These are phyloP conservation scores for Gossypium mustelinum DNA, from an alignment of 345 rosid genomes.

Conservation along the genomic window DNA sequence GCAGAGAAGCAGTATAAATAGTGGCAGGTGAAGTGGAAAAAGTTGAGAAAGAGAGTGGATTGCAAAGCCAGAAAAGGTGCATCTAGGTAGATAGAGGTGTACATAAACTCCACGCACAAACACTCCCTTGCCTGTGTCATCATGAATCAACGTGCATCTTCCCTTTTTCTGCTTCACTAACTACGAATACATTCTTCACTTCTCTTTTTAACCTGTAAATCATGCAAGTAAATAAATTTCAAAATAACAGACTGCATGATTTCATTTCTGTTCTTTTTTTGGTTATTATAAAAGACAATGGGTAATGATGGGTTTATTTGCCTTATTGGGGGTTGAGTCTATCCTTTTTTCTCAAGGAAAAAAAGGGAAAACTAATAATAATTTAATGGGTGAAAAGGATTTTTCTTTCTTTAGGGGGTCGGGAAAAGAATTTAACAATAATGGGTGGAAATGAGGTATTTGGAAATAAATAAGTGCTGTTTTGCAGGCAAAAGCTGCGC, in stretches of 20 bases:
- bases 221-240: background rate
- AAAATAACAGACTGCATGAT: background rate
- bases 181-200: background rate
- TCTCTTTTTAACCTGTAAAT: background rate
- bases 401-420: background rate
- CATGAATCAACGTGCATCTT: slow-evolving; percentile 36
- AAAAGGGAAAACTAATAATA: background rate
- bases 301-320: background rate
- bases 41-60: background rate
- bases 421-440: background rate
- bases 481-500: slow-evolving; percentile 34
- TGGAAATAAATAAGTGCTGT: background rate
- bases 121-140: slow-evolving; percentile 14
- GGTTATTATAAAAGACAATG: background rate
- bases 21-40: slow-evolving; percentile 1
- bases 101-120: slow-evolving; percentile 18
- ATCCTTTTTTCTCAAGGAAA: background rate
- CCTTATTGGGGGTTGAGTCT: background rate
- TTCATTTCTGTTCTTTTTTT: background rate
- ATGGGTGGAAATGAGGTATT: background rate
- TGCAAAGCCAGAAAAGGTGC: slow-evolving; percentile 13
- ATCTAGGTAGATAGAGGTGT: slow-evolving; percentile 21
- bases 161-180: slow-evolving; percentile 1
- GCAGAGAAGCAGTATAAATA: background rate
- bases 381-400: background rate